phyloP scores from a whole-genome alignment of 1,139 yeast genomes.

The Sugiyamaella grinbergsii region DNA sequence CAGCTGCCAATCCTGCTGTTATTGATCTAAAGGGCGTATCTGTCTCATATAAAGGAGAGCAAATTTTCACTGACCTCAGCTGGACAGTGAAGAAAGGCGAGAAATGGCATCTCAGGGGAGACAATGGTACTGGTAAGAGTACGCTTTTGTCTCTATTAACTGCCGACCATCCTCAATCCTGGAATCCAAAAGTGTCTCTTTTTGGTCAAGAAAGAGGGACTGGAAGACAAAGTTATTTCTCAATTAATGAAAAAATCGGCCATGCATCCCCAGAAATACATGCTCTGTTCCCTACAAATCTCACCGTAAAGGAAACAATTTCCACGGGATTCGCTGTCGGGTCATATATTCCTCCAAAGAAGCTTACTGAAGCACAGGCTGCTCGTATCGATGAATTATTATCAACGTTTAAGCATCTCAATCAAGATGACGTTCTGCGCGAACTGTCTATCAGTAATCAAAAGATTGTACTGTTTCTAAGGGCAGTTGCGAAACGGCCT shows the following conservation, averaged over 20 bases:
- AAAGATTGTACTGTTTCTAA: slow-evolving; percentile 70
- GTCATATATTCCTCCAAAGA: slow-evolving; percentile 49
- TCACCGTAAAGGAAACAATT: slow-evolving; percentile 60
- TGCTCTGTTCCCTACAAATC: slow-evolving; percentile 66
- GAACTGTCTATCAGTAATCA: slow-evolving; percentile 72
- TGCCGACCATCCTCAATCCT: slow-evolving; percentile 96
- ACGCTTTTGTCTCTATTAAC: slow-evolving; percentile 81
- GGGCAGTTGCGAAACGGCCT: slow-evolving; percentile 79
- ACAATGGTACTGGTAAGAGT: slow-evolving; percentile 92
- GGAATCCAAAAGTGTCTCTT: slow-evolving; percentile 71
- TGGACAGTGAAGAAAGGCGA: slow-evolving; percentile 75
- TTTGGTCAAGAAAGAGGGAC: slow-evolving; percentile 70
- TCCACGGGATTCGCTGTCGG: slow-evolving; percentile 78
- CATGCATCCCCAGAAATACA: slow-evolving; percentile 92
- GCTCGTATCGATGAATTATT: slow-evolving; percentile 41
- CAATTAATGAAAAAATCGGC: slow-evolving; percentile 78
- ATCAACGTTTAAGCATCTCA: slow-evolving; percentile 38
- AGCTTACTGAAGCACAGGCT: slow-evolving; percentile 44
- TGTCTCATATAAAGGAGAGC: slow-evolving; percentile 64
- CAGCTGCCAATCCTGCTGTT: slow-evolving; percentile 39
- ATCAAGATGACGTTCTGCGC: slow-evolving; percentile 48
- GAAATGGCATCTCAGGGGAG: slow-evolving; percentile 86
- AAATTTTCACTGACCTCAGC: slow-evolving; percentile 58
- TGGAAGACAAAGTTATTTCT: slow-evolving; percentile 76
- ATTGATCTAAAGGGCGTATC: slow-evolving; percentile 66